These are phyloP conservation scores for Pseudoturritis turrita DNA, from an alignment of 345 rosid genomes.

Conservation along the genomic window DNA sequence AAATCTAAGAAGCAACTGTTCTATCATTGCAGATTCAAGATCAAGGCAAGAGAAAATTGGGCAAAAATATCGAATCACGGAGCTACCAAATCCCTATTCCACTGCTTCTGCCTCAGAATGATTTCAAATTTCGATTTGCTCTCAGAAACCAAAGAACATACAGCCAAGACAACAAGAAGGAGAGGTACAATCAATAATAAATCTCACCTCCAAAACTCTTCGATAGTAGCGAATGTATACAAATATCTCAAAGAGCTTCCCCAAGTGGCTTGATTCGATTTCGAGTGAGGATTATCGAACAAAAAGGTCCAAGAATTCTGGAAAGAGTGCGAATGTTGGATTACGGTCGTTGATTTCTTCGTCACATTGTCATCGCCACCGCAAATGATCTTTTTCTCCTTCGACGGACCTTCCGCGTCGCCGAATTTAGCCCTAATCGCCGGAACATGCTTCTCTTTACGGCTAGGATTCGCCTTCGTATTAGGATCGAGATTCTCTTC, in stretches of 20 bases:
- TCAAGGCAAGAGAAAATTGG: not conserved
- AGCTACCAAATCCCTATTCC: not conserved
- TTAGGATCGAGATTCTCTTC: constrained; percentile 28
- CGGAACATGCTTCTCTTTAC: constrained; percentile 13
- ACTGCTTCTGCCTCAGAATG: not conserved
- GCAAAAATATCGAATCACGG: not conserved
- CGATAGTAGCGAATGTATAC: constrained; percentile 60
- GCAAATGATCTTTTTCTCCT: constrained; percentile 46
- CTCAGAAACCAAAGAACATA: not conserved
- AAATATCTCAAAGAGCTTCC: constrained; percentile 74
- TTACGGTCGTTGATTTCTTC: constrained; percentile 22
- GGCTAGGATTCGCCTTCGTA: not conserved
- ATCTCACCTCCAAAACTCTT: constrained; percentile 83
- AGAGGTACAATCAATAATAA: not conserved
- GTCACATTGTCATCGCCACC: not conserved
- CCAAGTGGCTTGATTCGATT: constrained; percentile 58
- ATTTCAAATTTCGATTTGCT: not conserved
- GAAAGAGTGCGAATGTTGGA: constrained; percentile 42
- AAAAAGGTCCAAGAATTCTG: constrained; percentile 89
- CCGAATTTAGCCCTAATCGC: constrained; percentile 10
- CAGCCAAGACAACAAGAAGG: not conserved
- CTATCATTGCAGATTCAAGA: not conserved
- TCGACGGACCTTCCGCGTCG: constrained; percentile 36
- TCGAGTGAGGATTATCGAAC: constrained; percentile 67
- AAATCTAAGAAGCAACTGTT: not conserved